Conservation (phyloP, 257 asterid species). For the Gentiana macrophylla region DNA sequence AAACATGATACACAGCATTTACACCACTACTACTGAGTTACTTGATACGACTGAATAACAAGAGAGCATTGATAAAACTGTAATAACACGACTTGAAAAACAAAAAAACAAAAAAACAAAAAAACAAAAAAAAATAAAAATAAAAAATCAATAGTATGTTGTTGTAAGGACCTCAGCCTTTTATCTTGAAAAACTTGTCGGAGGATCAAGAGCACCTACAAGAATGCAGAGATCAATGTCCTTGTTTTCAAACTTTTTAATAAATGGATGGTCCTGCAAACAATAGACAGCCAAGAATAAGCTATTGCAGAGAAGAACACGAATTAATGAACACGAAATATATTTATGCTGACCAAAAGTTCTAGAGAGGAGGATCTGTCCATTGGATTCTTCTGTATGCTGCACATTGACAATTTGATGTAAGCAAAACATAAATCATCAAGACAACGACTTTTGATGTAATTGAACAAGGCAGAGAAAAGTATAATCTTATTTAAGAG, state of each 20-base stretch:
- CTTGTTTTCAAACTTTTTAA: constrained; percentile 90
- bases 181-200: constrained; percentile 61
- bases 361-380: constrained; percentile 80
- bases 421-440: constrained; percentile 2
- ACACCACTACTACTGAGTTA: too few relatives aligned
- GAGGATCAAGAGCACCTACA: constrained; percentile 79
- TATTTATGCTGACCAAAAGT: constrained; percentile 54
- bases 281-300: constrained; percentile 6
- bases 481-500: too few relatives aligned
- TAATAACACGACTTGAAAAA: neutral
- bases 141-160: neutral
- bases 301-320: neutral
- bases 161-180: neutral
- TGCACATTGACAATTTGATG: constrained; percentile 23
- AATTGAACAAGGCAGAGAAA: too few relatives aligned
- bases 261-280: constrained; percentile 75
- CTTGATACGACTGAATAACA: too few relatives aligned
- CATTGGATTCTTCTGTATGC: constrained; percentile 91
- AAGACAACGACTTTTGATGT: neutral
- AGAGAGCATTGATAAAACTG: neutral
- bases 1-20: too few relatives aligned
- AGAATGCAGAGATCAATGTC: constrained; percentile 82
- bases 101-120: too few relatives aligned
- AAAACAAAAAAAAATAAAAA: constrained; percentile 4
- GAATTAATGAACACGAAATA: neutral